Percentiles rank a stretch among this genome's conserved stretches.
Evolutionary conservation across 495 filamentous ascomycete genomes (phyloP).

Genomic region (Talaromyces adpressus): DNA sequence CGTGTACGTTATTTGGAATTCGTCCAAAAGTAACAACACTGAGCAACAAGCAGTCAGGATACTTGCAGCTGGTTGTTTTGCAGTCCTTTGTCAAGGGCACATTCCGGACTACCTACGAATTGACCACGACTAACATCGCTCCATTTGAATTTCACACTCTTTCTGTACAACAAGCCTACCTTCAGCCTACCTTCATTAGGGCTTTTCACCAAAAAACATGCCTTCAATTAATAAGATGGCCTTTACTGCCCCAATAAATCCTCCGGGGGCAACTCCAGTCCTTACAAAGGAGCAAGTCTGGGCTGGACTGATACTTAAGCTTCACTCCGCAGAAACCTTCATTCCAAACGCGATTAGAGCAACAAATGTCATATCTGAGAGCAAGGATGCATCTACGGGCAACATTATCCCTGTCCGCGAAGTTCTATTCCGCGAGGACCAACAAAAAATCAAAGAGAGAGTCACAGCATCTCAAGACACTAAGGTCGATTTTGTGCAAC

Average conservation of each 20-base stretch:
- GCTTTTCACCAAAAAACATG: conserved; percentile 10
- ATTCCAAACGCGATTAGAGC: conserved; percentile 37
- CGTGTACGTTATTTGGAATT: neutral
- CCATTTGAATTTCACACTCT: neutral
- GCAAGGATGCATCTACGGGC: conserved; percentile 20
- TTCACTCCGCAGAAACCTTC: conserved; percentile 43
- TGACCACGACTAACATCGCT: neutral
- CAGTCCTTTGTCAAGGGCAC: no score
- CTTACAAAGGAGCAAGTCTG: conserved; percentile 42
- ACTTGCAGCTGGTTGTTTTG: no score
- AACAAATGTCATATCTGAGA: conserved; percentile 31
- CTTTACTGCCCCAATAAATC: conserved; percentile 48
- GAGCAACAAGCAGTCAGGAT: no score
- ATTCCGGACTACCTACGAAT: no score
- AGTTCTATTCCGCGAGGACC: conserved; percentile 17
- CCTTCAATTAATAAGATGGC: conserved; percentile 34
- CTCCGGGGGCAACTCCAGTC: conserved; percentile 27
- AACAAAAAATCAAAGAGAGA: conserved; percentile 17
- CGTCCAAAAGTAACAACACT: no score
- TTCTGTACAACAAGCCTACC: neutral
- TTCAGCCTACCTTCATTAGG: neutral
- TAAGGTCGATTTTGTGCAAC: conserved; percentile 29
- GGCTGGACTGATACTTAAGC: conserved; percentile 43
- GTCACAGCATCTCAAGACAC: conserved; percentile 18
- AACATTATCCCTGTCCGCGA: conserved; percentile 22